phyloP scores from a whole-genome alignment of 192 early-diverging fungal genomes.

The Backusella mclennaniae region DNA sequence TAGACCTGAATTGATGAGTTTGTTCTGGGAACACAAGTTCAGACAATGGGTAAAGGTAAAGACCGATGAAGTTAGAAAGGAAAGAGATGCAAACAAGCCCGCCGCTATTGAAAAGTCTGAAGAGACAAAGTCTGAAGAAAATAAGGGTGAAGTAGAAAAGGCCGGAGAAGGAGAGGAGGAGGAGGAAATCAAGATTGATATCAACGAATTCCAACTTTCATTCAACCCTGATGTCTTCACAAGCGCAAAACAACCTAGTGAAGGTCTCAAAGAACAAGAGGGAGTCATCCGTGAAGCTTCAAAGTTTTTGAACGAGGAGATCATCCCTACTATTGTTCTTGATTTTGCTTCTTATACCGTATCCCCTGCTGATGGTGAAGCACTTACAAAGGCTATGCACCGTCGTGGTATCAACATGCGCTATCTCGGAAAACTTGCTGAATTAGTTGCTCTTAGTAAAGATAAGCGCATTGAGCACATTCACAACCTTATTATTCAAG shows the following conservation, averaged over 20 bases:
- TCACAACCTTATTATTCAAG: conserved; percentile 68
- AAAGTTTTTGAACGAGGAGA: conserved; percentile 69
- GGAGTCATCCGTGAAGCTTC: conserved; percentile 71
- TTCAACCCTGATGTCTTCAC: conserved; percentile 69
- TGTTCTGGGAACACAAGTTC: conserved; percentile 82
- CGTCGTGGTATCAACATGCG: conserved; percentile 97
- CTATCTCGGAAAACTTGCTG: conserved; percentile 80
- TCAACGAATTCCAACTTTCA: conserved; percentile 42
- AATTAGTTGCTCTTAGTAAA: conserved; percentile 58
- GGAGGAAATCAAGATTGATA: conserved; percentile 32
- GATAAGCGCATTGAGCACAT: conserved; percentile 56
- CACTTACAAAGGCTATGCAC: conserved; percentile 83
- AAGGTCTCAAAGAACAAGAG: conserved; percentile 43
- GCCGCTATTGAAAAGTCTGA: conserved; percentile 16
- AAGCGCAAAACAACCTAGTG: conserved; percentile 38
- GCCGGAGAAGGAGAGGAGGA: conserved; percentile 33
- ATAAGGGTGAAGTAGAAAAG: conserved; percentile 13
- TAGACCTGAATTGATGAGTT: conserved; percentile 81
- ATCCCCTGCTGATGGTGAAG: conserved; percentile 77
- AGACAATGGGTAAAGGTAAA: conserved; percentile 61
- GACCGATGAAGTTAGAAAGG: conserved; percentile 44
- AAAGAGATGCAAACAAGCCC: conserved; percentile 34
- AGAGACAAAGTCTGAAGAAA: conserved; percentile 17
- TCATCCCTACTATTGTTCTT: conserved; percentile 62
- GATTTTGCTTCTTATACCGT: conserved; percentile 66